A percentile compares a stretch with the other conserved stretches of the same genome.
These are phyloP conservation scores for Aspergillus ellipticus DNA, from an alignment of 495 filamentous ascomycete species.

Conservation along the genomic window DNA sequence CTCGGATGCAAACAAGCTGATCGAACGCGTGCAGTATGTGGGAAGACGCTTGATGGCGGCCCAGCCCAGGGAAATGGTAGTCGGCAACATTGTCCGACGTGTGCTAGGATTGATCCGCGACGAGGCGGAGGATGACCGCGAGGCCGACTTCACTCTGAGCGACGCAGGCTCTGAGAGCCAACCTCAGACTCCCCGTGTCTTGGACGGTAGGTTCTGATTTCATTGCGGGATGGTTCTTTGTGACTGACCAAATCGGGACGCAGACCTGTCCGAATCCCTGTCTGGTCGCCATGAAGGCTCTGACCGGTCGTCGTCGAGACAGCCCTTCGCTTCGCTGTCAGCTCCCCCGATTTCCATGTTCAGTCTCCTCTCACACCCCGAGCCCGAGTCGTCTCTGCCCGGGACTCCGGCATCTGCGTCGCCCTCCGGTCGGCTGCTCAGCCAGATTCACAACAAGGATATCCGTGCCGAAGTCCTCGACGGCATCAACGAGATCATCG, in stretches of 20 bases:
- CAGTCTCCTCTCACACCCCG: slow-evolving; percentile 68
- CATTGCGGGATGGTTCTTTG: no score
- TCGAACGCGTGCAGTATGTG: slow-evolving; percentile 69
- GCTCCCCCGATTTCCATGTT: slow-evolving; percentile 68
- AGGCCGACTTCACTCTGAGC: slow-evolving; percentile 57
- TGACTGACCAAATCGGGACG: neutral
- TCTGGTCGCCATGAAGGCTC: slow-evolving; percentile 31
- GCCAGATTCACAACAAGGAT: slow-evolving; percentile 45
- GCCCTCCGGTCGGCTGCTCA: slow-evolving; percentile 33
- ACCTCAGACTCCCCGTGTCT: slow-evolving; percentile 44
- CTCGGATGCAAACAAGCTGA: slow-evolving; percentile 69
- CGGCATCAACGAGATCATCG: slow-evolving; percentile 85
- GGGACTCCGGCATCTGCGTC: slow-evolving; percentile 43
- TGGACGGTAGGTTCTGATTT: slow-evolving; percentile 29
- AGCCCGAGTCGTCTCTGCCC: slow-evolving; percentile 41
- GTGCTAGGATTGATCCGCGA: slow-evolving; percentile 88
- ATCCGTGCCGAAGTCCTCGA: slow-evolving; percentile 84
- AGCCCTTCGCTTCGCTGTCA: slow-evolving; percentile 54
- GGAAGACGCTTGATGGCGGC: slow-evolving; percentile 72
- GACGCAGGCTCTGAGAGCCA: slow-evolving; percentile 48
- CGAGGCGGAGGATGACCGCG: slow-evolving; percentile 77
- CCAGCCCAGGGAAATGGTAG: slow-evolving; percentile 82
- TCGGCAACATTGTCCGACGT: slow-evolving; percentile 89
- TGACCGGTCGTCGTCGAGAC: slow-evolving; percentile 45
- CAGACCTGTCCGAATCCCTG: slow-evolving; percentile 36